phyloP scores from a whole-genome alignment of 495 filamentous ascomycete genomes.

The Viridothelium virens region DNA sequence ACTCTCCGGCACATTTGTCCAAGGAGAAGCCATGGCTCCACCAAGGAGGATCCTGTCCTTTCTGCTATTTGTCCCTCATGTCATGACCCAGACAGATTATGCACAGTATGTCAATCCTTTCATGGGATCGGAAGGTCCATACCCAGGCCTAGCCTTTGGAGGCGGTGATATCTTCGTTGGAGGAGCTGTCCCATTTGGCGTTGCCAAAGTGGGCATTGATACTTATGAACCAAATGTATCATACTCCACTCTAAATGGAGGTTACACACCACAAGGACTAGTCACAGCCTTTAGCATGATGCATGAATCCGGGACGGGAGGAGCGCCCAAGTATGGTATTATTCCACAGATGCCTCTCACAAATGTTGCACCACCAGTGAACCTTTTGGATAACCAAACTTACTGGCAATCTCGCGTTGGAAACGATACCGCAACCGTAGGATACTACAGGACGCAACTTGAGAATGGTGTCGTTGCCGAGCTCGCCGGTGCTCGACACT shows the following conservation, averaged over 20 bases:
- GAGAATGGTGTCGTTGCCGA: constrained; percentile 28
- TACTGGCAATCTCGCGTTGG: constrained; percentile 32
- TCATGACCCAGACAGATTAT: constrained; percentile 24
- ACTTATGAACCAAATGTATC: constrained; percentile 31
- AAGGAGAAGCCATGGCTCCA: background rate
- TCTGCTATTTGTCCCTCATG: background rate
- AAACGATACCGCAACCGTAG: constrained; percentile 30
- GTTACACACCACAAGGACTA: constrained; percentile 31
- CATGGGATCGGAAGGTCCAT: constrained; percentile 31
- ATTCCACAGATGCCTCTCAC: constrained; percentile 34
- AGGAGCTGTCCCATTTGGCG: constrained; percentile 32
- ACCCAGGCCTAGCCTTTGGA: constrained; percentile 30
- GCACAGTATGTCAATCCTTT: constrained; percentile 35
- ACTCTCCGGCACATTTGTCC: background rate
- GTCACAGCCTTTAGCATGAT: constrained; percentile 33
- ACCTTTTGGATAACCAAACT: constrained; percentile 33
- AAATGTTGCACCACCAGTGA: constrained; percentile 20
- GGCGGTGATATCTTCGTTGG: constrained; percentile 36
- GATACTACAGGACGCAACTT: constrained; percentile 30
- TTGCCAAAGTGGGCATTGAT: constrained; percentile 34
- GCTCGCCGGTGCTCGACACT: constrained; percentile 27
- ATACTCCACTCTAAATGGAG: constrained; percentile 33
- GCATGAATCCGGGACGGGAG: constrained; percentile 34
- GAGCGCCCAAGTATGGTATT: constrained; percentile 34
- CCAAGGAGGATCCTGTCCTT: background rate